Evolutionary conservation across 352 stramenopile species (phyloP).

Genomic region (Phytophthora citrophthora): DNA sequence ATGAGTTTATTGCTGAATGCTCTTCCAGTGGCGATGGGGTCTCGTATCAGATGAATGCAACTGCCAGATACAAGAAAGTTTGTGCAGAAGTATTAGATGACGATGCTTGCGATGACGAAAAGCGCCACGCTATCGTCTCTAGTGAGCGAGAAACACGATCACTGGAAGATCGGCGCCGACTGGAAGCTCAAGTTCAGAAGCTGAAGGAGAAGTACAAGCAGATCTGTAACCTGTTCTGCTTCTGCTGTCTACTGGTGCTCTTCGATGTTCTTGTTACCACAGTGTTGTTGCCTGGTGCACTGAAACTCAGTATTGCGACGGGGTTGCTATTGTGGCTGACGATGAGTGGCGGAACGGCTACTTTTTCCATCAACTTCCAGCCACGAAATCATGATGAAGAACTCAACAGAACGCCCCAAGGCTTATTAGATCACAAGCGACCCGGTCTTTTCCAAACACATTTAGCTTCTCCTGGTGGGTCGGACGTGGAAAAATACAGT

Average conservation of each 20-base stretch:
- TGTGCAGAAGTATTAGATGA: slow-evolving; percentile 7
- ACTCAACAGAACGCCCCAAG: slow-evolving; percentile 16
- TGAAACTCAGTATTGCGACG: slow-evolving; percentile 45
- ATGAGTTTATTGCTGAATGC: slow-evolving; percentile 36
- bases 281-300: slow-evolving; percentile 31
- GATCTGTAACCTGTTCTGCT: slow-evolving; percentile 45
- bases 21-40: slow-evolving; percentile 10
- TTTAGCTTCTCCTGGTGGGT: slow-evolving; percentile 6
- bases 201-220: slow-evolving; percentile 35
- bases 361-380: slow-evolving; percentile 50
- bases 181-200: slow-evolving; percentile 32
- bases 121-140: slow-evolving; percentile 17
- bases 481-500: neutral
- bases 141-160: slow-evolving; percentile 12
- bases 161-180: slow-evolving; percentile 25
- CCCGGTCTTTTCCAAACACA: slow-evolving; percentile 2
- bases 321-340: slow-evolving; percentile 48
- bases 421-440: neutral
- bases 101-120: slow-evolving; percentile 7
- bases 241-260: slow-evolving; percentile 44
- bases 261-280: slow-evolving; percentile 37
- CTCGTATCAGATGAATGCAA: slow-evolving; percentile 33
- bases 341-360: slow-evolving; percentile 42
- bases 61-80: slow-evolving; percentile 31
- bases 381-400: slow-evolving; percentile 17